Percentiles rank a stretch among this genome's conserved stretches.
phyloP scores from a whole-genome alignment of 768 basidiomycete species.

The Psilocybe tampanensis region DNA sequence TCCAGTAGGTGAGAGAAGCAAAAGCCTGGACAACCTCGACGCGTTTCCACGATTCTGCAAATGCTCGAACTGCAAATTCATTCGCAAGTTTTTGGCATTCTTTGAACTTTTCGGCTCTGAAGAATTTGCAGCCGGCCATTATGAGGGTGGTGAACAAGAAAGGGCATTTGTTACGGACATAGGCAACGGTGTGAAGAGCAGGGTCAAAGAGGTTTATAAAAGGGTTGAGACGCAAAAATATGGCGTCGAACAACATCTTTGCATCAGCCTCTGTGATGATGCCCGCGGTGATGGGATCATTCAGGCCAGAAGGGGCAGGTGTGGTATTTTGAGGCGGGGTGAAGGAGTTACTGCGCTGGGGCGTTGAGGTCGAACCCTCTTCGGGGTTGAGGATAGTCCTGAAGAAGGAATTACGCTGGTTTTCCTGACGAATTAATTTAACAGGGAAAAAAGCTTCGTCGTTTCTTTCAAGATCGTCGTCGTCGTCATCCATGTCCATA shows the following conservation, averaged over 20 bases:
- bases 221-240: constrained; percentile 85
- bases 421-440: constrained; percentile 73
- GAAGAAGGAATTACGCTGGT: constrained; percentile 76
- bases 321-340: constrained; percentile 42
- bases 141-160: constrained; percentile 86
- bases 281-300: constrained; percentile 74
- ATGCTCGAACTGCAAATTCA: constrained; percentile 75
- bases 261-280: constrained; percentile 73
- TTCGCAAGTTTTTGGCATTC: constrained; percentile 72
- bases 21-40: constrained; percentile 91
- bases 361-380: constrained; percentile 42
- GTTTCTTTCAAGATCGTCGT: constrained; percentile 62
- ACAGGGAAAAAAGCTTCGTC: constrained; percentile 74
- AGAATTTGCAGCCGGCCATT: constrained; percentile 86
- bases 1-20: constrained; percentile 89
- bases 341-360: constrained; percentile 39
- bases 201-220: constrained; percentile 92
- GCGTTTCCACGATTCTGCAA: constrained; percentile 75
- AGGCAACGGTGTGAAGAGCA: constrained; percentile 75
- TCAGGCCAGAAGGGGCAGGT: constrained; percentile 40
- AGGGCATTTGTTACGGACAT: constrained; percentile 79
- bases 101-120: constrained; percentile 67
- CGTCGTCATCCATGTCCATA: constrained; percentile 63
- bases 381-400: constrained; percentile 81
- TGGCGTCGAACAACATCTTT: constrained; percentile 70